phyloP scores from a whole-genome alignment of 495 filamentous ascomycete genomes.

The Clavariopsis aquatica region DNA sequence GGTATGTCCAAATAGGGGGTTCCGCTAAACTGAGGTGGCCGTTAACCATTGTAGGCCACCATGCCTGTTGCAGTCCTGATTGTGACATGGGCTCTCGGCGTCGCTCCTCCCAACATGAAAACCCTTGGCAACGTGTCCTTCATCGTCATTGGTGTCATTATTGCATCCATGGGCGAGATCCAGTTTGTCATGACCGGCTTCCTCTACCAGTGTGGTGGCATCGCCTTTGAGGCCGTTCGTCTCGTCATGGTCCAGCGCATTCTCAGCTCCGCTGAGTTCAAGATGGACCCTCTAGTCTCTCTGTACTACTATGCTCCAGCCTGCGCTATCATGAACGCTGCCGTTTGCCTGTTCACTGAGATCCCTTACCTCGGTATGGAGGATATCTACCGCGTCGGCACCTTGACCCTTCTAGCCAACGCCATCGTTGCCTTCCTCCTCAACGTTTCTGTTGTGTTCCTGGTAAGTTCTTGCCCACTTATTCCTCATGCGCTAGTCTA shows the following conservation, averaged over 20 bases:
- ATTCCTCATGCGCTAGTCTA: slow-evolving; percentile 20
- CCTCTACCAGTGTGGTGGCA: slow-evolving; percentile 80
- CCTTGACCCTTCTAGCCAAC: slow-evolving; percentile 75
- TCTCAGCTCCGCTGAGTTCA: slow-evolving; percentile 85
- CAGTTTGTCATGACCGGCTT: slow-evolving; percentile 85
- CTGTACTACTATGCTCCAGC: slow-evolving; percentile 96
- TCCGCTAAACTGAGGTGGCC: slow-evolving; percentile 5
- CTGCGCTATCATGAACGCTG: slow-evolving; percentile 85
- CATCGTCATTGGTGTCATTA: slow-evolving; percentile 86
- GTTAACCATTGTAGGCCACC: slow-evolving; percentile 62
- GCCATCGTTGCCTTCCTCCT: slow-evolving; percentile 81
- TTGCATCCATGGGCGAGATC: slow-evolving; percentile 91
- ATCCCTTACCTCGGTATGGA: slow-evolving; percentile 67
- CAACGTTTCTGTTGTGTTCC: slow-evolving; percentile 91
- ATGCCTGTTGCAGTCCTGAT: slow-evolving; percentile 87
- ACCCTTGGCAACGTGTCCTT: slow-evolving; percentile 81
- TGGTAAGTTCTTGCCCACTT: slow-evolving; percentile 60
- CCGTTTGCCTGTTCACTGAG: slow-evolving; percentile 78
- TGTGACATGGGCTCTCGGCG: slow-evolving; percentile 78
- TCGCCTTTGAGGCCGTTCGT: slow-evolving; percentile 86
- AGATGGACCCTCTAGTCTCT: slow-evolving; percentile 96
- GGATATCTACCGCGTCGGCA: slow-evolving; percentile 74
- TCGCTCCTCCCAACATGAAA: slow-evolving; percentile 74
- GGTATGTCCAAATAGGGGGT: slow-evolving; percentile 50
- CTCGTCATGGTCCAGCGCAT: slow-evolving; percentile 90